Percentiles rank a stretch among this genome's conserved stretches.
Evolutionary conservation across 2,329 filamentous ascomycete species (phyloP).

Genomic region (Peltaster fructicola): DNA sequence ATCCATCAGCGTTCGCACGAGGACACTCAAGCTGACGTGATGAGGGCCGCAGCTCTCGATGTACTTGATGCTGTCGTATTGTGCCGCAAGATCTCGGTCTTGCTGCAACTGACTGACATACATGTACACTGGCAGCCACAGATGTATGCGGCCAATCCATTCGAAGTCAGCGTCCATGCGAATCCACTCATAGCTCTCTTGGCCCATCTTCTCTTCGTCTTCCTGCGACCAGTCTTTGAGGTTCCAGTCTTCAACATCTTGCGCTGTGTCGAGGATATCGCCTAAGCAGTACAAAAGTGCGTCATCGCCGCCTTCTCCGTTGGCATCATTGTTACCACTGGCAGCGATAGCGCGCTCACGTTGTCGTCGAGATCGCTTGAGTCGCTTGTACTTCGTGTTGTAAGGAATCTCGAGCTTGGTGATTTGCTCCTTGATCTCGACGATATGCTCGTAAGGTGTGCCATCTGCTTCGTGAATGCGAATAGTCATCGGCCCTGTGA

Average conservation of each 20-base stretch:
- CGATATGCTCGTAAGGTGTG: constrained; percentile 93
- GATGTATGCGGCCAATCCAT: constrained; percentile 76
- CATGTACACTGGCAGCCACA: constrained; percentile 88
- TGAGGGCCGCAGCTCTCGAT: constrained; percentile 36
- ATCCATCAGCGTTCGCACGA: constrained; percentile 80
- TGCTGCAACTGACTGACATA: constrained; percentile 94
- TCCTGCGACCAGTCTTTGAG: constrained; percentile 79
- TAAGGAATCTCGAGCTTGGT: constrained; percentile 90
- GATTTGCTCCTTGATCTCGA: constrained; percentile 76
- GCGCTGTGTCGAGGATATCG: constrained; percentile 67
- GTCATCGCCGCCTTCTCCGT: constrained; percentile 41
- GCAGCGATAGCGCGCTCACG: constrained; percentile 56
- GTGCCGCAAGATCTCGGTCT: constrained; percentile 89
- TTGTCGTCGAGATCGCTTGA: constrained; percentile 72
- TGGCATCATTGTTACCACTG: constrained; percentile 43
- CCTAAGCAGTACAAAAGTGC: constrained; percentile 80
- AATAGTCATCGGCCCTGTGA: constrained; percentile 94
- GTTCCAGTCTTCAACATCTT: constrained; percentile 70
- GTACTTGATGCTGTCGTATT: constrained; percentile 33
- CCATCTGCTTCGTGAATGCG: constrained; percentile 95
- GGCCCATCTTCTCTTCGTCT: constrained; percentile 78
- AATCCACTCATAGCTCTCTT: constrained; percentile 97
- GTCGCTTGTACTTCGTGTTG: constrained; percentile 95
- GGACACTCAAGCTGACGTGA: constrained; percentile 71
- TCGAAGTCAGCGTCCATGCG: constrained; percentile 96